phyloP scores from a whole-genome alignment of 345 rosid genomes.

The Populus deltoides region DNA sequence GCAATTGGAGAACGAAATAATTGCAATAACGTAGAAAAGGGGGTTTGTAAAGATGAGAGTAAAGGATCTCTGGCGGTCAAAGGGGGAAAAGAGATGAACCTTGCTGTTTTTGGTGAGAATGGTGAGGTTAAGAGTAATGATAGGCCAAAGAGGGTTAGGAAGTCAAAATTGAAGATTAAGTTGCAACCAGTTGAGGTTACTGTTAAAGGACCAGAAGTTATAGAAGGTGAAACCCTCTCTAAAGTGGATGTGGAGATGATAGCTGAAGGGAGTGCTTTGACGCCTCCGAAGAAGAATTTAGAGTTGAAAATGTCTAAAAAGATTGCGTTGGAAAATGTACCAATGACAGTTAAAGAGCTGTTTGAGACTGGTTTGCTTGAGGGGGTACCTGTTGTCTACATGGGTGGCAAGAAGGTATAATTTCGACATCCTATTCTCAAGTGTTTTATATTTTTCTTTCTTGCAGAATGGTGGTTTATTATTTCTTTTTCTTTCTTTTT shows the following conservation, averaged over 20 bases:
- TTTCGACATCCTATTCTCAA: not conserved
- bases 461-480: not conserved
- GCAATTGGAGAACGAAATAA: conserved; percentile 8
- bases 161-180: conserved; percentile 33
- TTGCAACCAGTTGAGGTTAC: conserved; percentile 28
- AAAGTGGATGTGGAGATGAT: conserved; percentile 46
- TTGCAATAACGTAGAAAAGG: conserved; percentile 13
- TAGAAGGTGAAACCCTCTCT: conserved; percentile 28
- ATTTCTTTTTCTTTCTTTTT: not conserved
- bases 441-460: not conserved
- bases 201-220: conserved; percentile 36
- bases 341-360: conserved; percentile 81
- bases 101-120: conserved; percentile 8
- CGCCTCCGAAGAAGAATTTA: conserved; percentile 43
- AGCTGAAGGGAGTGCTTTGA: conserved; percentile 50
- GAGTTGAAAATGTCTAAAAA: conserved; percentile 58
- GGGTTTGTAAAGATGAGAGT: conserved; percentile 23
- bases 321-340: conserved; percentile 50
- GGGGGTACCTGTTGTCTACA: conserved; percentile 78
- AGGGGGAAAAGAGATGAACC: not conserved
- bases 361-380: conserved; percentile 92
- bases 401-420: conserved; percentile 78
- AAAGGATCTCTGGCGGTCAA: conserved; percentile 6
- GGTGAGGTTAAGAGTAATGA: conserved; percentile 15
- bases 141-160: conserved; percentile 31